These are phyloP conservation scores for Taphrina populina DNA, from an alignment of 1,139 yeast species.

Conservation along the genomic window DNA sequence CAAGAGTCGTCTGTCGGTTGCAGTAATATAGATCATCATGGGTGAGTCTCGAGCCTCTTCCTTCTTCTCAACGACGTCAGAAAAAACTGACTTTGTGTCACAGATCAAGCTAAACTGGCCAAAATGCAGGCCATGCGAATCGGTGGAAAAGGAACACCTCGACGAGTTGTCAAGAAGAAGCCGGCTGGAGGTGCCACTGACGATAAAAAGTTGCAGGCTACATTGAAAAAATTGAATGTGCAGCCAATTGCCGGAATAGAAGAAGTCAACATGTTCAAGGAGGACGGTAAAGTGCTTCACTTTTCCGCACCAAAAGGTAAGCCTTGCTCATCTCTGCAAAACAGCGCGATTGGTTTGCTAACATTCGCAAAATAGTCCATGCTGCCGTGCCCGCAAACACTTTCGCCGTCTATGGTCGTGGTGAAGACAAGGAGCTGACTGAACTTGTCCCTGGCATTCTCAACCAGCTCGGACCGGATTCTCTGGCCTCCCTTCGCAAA, in stretches of 20 bases:
- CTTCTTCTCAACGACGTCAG: neutral
- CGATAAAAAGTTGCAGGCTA: constrained; percentile 85
- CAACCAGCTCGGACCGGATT: constrained; percentile 96
- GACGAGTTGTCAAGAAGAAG: constrained; percentile 75
- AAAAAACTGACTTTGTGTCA: constrained; percentile 2
- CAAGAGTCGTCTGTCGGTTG: neutral
- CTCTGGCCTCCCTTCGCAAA: constrained; percentile 83
- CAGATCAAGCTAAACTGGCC: constrained; percentile 45
- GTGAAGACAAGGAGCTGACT: constrained; percentile 88
- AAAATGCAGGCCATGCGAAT: constrained; percentile 49
- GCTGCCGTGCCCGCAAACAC: constrained; percentile 89
- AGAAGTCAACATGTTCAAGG: constrained; percentile 97
- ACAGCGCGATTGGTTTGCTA: neutral
- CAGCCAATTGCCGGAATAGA: constrained; percentile 85
- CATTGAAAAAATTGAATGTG: constrained; percentile 85
- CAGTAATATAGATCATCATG: neutral
- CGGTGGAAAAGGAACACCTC: constrained; percentile 53
- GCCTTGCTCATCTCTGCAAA: constrained; percentile 1
- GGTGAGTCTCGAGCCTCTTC: neutral
- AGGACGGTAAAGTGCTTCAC: constrained; percentile 93
- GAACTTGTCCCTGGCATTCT: constrained; percentile 93
- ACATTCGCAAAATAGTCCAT: constrained; percentile 62
- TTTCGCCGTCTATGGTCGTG: constrained; percentile 91
- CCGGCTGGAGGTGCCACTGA: constrained; percentile 67
- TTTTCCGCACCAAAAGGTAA: constrained; percentile 54